Base-by-base conservation (phyloP, 1,284 basidiomycete genomes). In the Apiotrichum siamense region DNA sequence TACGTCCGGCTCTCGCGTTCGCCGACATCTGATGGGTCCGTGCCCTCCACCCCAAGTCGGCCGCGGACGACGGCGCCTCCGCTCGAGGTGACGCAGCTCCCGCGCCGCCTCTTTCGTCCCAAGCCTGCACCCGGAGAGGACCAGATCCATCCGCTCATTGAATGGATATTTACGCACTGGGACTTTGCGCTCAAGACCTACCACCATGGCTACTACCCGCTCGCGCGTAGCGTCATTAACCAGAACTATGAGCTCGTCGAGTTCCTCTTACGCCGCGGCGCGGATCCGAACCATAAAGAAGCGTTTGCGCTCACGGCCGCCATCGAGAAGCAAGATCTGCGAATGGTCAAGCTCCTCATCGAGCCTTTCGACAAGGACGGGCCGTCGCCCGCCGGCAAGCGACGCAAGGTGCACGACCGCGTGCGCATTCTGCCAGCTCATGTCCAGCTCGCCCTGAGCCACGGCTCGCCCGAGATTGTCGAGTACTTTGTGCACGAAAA, bases 401-500 rank as follows among this genome's bases (percentile, higher is more conserved):
- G 42, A 17, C 49, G 55, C 13, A 64, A 62, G 39, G 26, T 62
- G 24, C 35, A 35, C 2, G 62, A 66, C 46, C 47, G 66, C n/a
- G 36, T 68, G 0, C 29, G 37, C 3, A 62, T 69, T 20, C 51
- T 50, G 0, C 54, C 59, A 3, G 48, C 42, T 23, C 55, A 67
- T 42, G 70, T 71, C 29, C 61, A 67, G 50, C 42, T 52, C 32
- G 67, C 67, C 21, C 78, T 84, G 10, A 79, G 77, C 45, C 72
- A 56, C 23, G 67, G 65, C 3, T 55, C 66, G 80, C 86, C 83
- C 64, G 68, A 72, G 21, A 67, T 92, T 46, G 82, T 84, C 44
- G 77, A 85, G 46, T 91, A 87, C 65, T 77, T 91, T 39, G 80
- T 82, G 45, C 71, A 76, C 52, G 88, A 88, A 66, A 90, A 88